Conservation (phyloP, 768 basidiomycete genomes). For the Phlebiopsis flavidoalba region DNA sequence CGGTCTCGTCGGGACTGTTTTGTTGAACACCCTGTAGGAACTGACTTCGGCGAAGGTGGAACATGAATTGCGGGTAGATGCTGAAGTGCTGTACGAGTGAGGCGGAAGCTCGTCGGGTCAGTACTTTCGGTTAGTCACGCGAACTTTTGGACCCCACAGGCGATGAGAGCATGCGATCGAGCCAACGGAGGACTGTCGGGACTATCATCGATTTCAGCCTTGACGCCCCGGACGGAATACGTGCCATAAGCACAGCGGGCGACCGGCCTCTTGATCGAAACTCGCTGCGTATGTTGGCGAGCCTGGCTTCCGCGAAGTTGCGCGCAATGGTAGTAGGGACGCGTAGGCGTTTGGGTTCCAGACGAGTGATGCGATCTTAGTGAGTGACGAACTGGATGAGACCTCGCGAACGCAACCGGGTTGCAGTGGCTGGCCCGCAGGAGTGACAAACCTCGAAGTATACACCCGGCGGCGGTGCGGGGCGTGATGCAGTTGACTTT, state of each 20-base stretch:
- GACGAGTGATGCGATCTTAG: slow-evolving; percentile 96
- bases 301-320: slow-evolving; percentile 96
- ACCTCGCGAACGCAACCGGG: slow-evolving; percentile 87
- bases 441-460: slow-evolving; percentile 99
- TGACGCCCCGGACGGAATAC: slow-evolving; percentile 98
- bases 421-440: slow-evolving; percentile 88
- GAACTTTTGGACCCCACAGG: slow-evolving; percentile 97
- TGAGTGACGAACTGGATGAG: slow-evolving; percentile 98
- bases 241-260: slow-evolving; percentile 97
- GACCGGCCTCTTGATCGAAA: slow-evolving; percentile 97
- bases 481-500: slow-evolving; percentile 90
- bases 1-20: slow-evolving; percentile 99
- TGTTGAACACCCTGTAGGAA: slow-evolving; percentile 98
- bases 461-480: slow-evolving; percentile 80
- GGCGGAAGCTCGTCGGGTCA: slow-evolving; percentile 89
- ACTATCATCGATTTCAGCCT: slow-evolving; percentile 97
- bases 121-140: slow-evolving; percentile 99
- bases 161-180: slow-evolving; percentile 98
- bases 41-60: slow-evolving; percentile 94
- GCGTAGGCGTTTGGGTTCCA: slow-evolving; percentile 88
- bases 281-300: slow-evolving; percentile 88
- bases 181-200: slow-evolving; percentile 95
- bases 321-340: slow-evolving; percentile 99
- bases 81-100: slow-evolving; percentile 95
- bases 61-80: slow-evolving; percentile 99